Base-by-base conservation (phyloP, 2,329 filamentous ascomycete species). In the Xylogone sp. region DNA sequence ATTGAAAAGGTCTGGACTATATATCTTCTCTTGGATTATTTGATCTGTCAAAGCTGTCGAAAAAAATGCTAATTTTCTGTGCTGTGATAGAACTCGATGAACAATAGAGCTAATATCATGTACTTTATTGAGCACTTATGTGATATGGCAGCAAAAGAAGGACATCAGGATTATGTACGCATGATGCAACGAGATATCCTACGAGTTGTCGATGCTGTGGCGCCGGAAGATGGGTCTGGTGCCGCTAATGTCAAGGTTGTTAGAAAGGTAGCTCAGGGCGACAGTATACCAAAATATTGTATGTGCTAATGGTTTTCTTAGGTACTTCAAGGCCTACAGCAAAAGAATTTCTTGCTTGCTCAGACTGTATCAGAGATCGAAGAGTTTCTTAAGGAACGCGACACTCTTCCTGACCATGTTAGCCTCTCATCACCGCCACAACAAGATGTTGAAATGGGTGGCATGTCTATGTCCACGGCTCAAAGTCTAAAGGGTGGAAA, bases 111-210 rank as follows among this genome's bases (percentile, higher is more conserved):
- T 53, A 99, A 99, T 68, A 97, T 99, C 69, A 96, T 99, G 88
- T 99, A 96, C 72, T 99, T 99, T 71, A 87, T 99, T 65, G 93
- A 97, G 65, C 88, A 93, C 61, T 89, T 99, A 60, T 88, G 95
- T 66, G 93, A 97, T 66, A 61, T 64, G 59, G 62, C 64, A 5
- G 49, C 57, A 8, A 52, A 54, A 83, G 56, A 87, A 84, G 59
- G 88, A 90, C 85, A 94, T 61, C 73, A 81, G 49, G 86, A 90
- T 56, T 99, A 96, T 65, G 84, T 97, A 22, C 83, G 87, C 48
- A 97, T 97, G 90, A 89, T 99, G 72, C 89, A 96, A 70, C 80
- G 92, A 45, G 94, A 99, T 67, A 96, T 99, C 42, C 78, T 95
- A 29, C 81, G 88, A 9, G 88, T 99, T 8, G 90, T 99, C 16